Conservation (phyloP, 2,329 filamentous ascomycete genomes). For the Ophiostoma piceae region DNA sequence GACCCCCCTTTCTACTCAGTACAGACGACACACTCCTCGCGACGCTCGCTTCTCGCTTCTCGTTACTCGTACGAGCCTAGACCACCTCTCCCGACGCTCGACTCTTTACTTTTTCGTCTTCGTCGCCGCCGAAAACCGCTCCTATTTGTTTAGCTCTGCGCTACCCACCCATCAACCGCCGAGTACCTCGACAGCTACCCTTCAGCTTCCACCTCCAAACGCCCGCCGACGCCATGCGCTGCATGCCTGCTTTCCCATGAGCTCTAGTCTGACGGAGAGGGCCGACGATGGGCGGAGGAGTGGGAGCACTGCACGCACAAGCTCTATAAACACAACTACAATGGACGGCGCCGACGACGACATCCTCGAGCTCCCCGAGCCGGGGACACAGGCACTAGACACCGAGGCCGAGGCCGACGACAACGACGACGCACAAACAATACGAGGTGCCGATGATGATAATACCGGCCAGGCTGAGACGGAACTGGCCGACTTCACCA, state of each 20-base stretch:
- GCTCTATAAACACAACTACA: background rate
- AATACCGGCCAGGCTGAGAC: background rate
- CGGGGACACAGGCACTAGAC: background rate
- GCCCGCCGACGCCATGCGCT: conserved; percentile 26
- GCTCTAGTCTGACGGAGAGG: conserved; percentile 28
- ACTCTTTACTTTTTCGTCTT: background rate
- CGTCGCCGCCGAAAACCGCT: conserved; percentile 3
- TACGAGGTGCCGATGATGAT: conserved; percentile 37
- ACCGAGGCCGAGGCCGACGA: conserved; percentile 26
- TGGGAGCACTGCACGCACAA: background rate
- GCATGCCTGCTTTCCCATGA: conserved; percentile 26
- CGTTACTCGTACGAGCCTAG: background rate
- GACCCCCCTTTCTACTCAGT: background rate
- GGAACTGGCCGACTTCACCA: background rate
- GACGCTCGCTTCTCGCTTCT: conserved; percentile 2
- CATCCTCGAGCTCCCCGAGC: conserved; percentile 22
- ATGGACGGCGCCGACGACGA: conserved; percentile 22
- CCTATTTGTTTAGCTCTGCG: background rate
- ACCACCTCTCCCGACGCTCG: background rate
- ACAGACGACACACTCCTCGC: background rate
- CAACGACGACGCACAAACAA: conserved; percentile 42
- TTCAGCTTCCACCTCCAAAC: conserved; percentile 13
- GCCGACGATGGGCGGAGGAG: conserved; percentile 22
- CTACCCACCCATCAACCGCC: background rate
- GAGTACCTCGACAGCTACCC: background rate